Evolutionary conservation across 2,329 filamentous ascomycete genomes (phyloP), one percentile per base, ranked within the genome.

Genomic region (Neobulgaria alba): DNA sequence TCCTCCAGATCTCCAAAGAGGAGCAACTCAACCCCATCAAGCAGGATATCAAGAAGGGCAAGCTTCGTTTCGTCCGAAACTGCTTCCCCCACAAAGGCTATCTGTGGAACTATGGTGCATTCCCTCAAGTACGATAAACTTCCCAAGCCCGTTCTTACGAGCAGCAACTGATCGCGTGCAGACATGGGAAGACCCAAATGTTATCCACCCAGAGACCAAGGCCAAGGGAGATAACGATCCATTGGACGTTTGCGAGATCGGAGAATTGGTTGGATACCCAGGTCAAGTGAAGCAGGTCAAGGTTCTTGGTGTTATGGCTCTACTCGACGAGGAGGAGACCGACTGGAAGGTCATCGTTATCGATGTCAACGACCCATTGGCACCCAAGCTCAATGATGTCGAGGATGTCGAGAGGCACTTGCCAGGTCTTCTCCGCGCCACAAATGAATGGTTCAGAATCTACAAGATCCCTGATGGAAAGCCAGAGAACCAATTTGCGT

Each of bases 281-380:
- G 92, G 92, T 58, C 90, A 98, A 74, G 73, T 98, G 68, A 98
- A 96, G 80, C 92, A 96, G 74, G 92, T 98, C 79, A 98, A 96
- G 83, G 86, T 96, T 51, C 85, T 98, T 52, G 92, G 92, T 68
- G 88, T 96, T 64, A 98, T 98, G 92, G 92, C 92, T 56, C 80
- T 98, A 55, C 85, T 98, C 53, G 92, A 98, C 61, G 92, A 98
- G 79, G 92, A 93, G 68, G 92, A 98, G 82, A 98, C 92, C 52
- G 92, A 98, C 79, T 98, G 92, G 92, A 98, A 98, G 82, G 87
- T 98, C 72, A 96, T 98, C 59, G 92, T 96, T 68, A 94, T 98
- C 63, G 92, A 98, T 65, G 71, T 95, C 65, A 95, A 96, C 71
- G 92, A 98, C 72, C 90, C 92, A 55, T 77, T 98, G 52, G 92